These are phyloP conservation scores for Thamnidium elegans DNA, from an alignment of 192 early-diverging fungal species.

Conservation along the genomic window DNA sequence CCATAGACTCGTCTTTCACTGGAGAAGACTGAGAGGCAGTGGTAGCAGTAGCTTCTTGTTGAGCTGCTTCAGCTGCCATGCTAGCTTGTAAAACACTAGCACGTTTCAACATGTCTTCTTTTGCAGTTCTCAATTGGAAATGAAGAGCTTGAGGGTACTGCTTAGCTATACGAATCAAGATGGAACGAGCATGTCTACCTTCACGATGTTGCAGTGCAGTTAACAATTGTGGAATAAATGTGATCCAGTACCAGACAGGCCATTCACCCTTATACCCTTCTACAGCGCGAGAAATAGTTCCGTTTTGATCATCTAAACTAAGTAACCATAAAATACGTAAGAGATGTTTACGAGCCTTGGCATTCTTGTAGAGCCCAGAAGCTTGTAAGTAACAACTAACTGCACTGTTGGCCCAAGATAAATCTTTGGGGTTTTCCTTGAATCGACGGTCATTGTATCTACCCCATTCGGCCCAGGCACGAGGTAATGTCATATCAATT, in stretches of 20 bases:
- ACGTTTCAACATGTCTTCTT: conserved; percentile 81
- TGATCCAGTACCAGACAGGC: conserved; percentile 98
- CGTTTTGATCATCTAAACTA: conserved; percentile 78
- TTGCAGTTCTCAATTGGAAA: conserved; percentile 89
- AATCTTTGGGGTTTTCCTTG: conserved; percentile 77
- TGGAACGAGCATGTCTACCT: conserved; percentile 73
- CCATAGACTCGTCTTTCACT: not conserved
- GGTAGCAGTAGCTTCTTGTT: not conserved
- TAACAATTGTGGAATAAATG: conserved; percentile 95
- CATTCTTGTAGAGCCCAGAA: conserved; percentile 81
- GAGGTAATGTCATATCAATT: conserved; percentile 80
- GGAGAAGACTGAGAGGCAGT: not conserved
- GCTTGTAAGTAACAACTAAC: conserved; percentile 97
- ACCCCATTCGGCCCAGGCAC: conserved; percentile 97
- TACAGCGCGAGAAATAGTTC: conserved; percentile 74
- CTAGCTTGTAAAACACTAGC: conserved; percentile 7
- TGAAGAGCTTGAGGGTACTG: conserved; percentile 90
- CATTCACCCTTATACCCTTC: conserved; percentile 89
- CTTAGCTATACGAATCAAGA: conserved; percentile 93
- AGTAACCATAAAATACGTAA: conserved; percentile 94
- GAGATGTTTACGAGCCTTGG: conserved; percentile 85
- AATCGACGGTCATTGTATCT: conserved; percentile 93
- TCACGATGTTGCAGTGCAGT: conserved; percentile 77
- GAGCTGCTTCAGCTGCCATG: conserved; percentile 25
- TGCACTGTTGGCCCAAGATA: conserved; percentile 80